Evolutionary conservation across 177 flowering plant species (phyloP).

Genomic region (Telopea speciosissima): DNA sequence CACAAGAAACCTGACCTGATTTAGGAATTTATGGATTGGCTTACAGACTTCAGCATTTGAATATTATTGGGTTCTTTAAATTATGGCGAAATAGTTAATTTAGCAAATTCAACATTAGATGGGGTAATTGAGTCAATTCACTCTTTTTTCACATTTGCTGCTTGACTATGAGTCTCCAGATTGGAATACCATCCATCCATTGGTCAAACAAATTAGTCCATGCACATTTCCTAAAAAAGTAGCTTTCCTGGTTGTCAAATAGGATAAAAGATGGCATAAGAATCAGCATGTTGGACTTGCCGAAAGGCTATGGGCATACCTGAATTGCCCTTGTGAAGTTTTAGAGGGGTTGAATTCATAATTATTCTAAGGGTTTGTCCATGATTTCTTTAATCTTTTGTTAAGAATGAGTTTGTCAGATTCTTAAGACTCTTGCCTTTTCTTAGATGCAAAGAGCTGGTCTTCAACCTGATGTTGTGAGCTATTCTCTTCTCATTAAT

Average conservation of each 20-base stretch:
- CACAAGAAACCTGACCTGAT: neutral
- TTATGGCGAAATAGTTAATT: no score
- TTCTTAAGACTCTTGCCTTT: slow-evolving; percentile 10
- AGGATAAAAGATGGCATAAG: no score
- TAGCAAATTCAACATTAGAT: no score
- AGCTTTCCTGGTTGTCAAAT: no score
- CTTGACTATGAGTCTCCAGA: neutral
- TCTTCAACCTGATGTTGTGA: slow-evolving; percentile 85
- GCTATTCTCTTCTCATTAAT: slow-evolving; percentile 77
- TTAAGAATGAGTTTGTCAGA: slow-evolving; percentile 4
- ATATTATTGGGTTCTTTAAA: neutral
- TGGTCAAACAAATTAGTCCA: neutral
- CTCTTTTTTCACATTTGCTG: neutral
- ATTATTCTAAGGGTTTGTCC: no score
- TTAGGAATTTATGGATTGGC: neutral
- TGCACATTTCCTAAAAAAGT: no score
- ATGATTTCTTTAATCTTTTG: neutral
- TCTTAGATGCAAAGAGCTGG: slow-evolving; percentile 90
- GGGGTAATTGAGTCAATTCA: neutral
- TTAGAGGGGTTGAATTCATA: neutral
- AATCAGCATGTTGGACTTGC: no score
- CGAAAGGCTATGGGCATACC: neutral
- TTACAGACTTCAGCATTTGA: neutral
- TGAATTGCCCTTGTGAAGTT: neutral
- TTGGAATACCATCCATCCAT: neutral